phyloP scores from a whole-genome alignment of 2,329 filamentous ascomycete genomes.

The Rhynchosporium secalis region DNA sequence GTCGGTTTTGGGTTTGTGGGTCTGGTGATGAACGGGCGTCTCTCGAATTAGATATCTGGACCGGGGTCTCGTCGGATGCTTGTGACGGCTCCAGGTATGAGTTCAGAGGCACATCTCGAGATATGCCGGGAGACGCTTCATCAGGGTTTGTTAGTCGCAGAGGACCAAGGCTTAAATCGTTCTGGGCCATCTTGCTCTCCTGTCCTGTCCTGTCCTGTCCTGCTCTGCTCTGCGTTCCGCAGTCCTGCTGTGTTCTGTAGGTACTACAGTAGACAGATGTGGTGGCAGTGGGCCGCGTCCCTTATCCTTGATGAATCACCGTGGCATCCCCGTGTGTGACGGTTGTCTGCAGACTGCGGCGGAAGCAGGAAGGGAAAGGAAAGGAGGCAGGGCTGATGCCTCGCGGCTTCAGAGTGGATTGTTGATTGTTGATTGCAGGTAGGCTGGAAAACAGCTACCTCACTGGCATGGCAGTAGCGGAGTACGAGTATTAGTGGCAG shows the following conservation, averaged over 20 bases:
- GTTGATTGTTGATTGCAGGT: not conserved
- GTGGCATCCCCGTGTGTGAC: constrained; percentile 11
- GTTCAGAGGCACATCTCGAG: constrained; percentile 35
- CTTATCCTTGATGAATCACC: constrained; percentile 4
- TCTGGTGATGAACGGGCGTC: constrained; percentile 35
- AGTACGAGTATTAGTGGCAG: not conserved
- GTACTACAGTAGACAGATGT: not conserved
- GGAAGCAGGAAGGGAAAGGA: not conserved
- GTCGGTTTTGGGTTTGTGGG: constrained; percentile 36
- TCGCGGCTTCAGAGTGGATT: not conserved
- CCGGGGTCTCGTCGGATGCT: constrained; percentile 21
- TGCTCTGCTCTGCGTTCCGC: not conserved
- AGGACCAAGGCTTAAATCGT: constrained; percentile 11
- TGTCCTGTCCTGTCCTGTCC: not conserved
- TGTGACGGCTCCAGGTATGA: constrained; percentile 21
- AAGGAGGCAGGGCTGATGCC: constrained; percentile 1
- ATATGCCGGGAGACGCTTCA: constrained; percentile 37
- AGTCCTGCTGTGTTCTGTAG: not conserved
- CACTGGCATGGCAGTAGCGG: not conserved
- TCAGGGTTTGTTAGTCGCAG: constrained; percentile 67
- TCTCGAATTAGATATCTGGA: constrained; percentile 29
- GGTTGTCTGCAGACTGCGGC: not conserved
- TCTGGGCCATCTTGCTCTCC: constrained; percentile 3
- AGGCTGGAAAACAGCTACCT: not conserved
- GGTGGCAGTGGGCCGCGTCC: constrained; percentile 12